Percentiles rank a stretch among this genome's conserved stretches.
These are phyloP conservation scores for Petunia secreta DNA, from an alignment of 257 asterid species.

Conservation along the genomic window DNA sequence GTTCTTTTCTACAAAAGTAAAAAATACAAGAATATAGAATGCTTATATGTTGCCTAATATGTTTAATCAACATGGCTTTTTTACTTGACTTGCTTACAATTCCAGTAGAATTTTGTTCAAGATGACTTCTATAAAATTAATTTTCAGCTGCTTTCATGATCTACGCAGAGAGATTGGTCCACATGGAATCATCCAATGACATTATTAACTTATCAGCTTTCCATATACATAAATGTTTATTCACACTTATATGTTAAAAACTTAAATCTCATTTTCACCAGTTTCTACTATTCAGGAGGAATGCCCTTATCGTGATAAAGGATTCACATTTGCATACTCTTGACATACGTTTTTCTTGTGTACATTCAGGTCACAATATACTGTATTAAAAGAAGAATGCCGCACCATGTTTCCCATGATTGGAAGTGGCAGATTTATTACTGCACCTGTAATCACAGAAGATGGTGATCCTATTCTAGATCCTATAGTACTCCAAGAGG, in stretches of 20 bases:
- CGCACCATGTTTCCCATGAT: conserved; percentile 82
- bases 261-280: neutral
- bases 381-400: conserved; percentile 79
- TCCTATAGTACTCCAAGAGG: conserved; percentile 87
- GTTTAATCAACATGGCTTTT: neutral
- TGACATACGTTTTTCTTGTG: conserved; percentile 14
- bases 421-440: conserved; percentile 84
- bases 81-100: neutral
- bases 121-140: too few species aligned
- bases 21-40: neutral
- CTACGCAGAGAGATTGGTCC: neutral
- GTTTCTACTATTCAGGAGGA: neutral
- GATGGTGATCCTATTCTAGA: conserved; percentile 85
- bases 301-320: neutral
- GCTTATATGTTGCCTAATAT: neutral
- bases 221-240: neutral
- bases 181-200: neutral
- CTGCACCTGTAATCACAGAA: conserved; percentile 93
- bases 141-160: neutral
- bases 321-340: neutral
- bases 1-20: neutral
- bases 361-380: conserved; percentile 70
- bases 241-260: neutral
- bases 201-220: neutral
- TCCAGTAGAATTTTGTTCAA: too few species aligned